Conservation (phyloP, 345 rosid genomes). For the Noccaea caerulescens region DNA sequence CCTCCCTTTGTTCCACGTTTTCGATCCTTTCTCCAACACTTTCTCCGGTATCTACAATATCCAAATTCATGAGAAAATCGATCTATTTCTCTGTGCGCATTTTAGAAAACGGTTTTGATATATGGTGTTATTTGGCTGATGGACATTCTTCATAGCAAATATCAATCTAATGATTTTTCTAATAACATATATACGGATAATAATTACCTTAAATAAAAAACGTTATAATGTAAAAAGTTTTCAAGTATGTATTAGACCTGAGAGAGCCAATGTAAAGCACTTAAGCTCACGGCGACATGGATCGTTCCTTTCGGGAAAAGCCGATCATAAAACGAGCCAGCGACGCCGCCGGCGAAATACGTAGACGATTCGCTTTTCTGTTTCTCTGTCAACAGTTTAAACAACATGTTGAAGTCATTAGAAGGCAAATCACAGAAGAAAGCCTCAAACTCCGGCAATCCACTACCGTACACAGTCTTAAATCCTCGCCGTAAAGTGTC, state of each 20-base stretch:
- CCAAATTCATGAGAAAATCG: neutral
- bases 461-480: slow-evolving; percentile 40
- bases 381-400: slow-evolving; percentile 41
- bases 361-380: slow-evolving; percentile 8
- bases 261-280: slow-evolving; percentile 74
- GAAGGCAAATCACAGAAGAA: slow-evolving; percentile 63
- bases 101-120: neutral
- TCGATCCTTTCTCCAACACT: slow-evolving; percentile 51
- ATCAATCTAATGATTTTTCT: neutral
- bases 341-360: slow-evolving; percentile 57
- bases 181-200: neutral
- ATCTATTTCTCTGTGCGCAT: neutral
- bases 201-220: neutral
- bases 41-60: slow-evolving; percentile 52
- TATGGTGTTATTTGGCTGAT: neutral
- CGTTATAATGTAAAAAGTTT: neutral
- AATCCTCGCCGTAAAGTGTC: slow-evolving; percentile 48
- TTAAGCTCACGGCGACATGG: slow-evolving; percentile 63
- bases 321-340: slow-evolving; percentile 62
- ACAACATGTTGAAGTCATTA: slow-evolving; percentile 62
- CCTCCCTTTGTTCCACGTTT: slow-evolving; percentile 60
- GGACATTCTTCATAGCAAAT: neutral
- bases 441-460: slow-evolving; percentile 58
- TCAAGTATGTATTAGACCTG: slow-evolving; percentile 43
- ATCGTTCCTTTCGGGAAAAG: slow-evolving; percentile 56